Conservation (phyloP, 2,329 filamentous ascomycete genomes). For the Didymella arachidicola region DNA sequence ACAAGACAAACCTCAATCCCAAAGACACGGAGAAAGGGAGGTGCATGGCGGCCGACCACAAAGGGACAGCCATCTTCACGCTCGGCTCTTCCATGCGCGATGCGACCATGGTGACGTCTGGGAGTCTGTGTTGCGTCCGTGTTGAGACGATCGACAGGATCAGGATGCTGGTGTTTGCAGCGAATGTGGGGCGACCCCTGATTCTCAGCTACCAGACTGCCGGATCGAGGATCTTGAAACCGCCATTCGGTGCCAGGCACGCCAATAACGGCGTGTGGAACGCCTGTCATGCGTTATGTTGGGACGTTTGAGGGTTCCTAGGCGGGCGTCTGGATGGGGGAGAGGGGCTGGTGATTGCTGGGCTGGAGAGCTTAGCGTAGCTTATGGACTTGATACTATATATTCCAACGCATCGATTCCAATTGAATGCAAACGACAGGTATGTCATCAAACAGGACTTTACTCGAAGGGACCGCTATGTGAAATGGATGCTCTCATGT, state of each 20-base stretch:
- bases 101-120: constrained; percentile 12
- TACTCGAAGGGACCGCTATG: background rate
- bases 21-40: constrained; percentile 1
- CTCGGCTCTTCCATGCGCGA: constrained; percentile 13
- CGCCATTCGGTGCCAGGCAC: constrained; percentile 13
- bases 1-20: constrained; percentile 5
- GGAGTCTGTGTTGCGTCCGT: constrained; percentile 13
- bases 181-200: constrained; percentile 16
- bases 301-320: constrained; percentile 8
- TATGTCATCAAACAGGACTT: background rate
- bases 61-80: constrained; percentile 1
- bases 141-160: constrained; percentile 21
- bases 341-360: constrained; percentile 10
- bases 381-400: background rate
- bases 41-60: background rate
- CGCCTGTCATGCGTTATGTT: constrained; percentile 15
- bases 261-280: constrained; percentile 18
- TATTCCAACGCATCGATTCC: background rate
- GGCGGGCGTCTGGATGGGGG: background rate
- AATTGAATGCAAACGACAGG: background rate
- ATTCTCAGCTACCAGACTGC: constrained; percentile 15
- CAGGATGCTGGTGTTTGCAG: constrained; percentile 4
- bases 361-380: background rate
- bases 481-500: background rate
- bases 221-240: constrained; percentile 17